Evolutionary conservation across 345 rosid species (phyloP).

Genomic region (Moricandia moricandioides): DNA sequence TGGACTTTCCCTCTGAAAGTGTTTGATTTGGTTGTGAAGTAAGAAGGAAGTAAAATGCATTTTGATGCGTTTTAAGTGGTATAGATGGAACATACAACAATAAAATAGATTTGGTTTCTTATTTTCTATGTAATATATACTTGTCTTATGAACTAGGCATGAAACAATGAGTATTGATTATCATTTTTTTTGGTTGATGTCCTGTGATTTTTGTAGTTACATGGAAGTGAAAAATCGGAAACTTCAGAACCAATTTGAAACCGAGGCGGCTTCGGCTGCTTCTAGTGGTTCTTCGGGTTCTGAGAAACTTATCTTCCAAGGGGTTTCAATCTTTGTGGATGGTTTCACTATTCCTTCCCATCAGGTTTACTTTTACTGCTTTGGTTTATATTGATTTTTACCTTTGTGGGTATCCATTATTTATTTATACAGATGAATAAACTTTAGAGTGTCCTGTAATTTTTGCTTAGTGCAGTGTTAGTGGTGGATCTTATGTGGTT

Average conservation of each 20-base stretch:
- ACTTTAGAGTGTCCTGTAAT: not conserved
- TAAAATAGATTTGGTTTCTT: not conserved
- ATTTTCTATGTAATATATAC: not conserved
- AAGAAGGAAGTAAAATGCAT: not conserved
- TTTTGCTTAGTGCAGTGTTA: not conserved
- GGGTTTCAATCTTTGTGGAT: slow-evolving; percentile 88
- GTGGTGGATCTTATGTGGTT: not conserved
- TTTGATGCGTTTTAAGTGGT: not conserved
- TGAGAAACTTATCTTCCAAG: slow-evolving; percentile 61
- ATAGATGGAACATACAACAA: not conserved
- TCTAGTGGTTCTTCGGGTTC: slow-evolving; percentile 41
- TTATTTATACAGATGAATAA: not conserved
- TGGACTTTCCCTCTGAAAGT: not conserved
- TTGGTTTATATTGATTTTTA: not conserved
- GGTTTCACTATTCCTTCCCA: slow-evolving; percentile 87
- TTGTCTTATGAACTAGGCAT: not conserved
- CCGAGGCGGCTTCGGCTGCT: slow-evolving; percentile 67
- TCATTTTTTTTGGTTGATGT: not conserved
- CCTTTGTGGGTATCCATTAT: not conserved
- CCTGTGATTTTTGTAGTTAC: slow-evolving; percentile 49
- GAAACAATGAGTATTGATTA: not conserved
- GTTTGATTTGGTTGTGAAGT: not conserved
- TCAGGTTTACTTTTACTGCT: slow-evolving; percentile 52
- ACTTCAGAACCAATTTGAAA: slow-evolving; percentile 67
- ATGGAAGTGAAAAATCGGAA: slow-evolving; percentile 81